Conservation (phyloP, 331 rosid species). For the Rosa hybrid region DNA sequence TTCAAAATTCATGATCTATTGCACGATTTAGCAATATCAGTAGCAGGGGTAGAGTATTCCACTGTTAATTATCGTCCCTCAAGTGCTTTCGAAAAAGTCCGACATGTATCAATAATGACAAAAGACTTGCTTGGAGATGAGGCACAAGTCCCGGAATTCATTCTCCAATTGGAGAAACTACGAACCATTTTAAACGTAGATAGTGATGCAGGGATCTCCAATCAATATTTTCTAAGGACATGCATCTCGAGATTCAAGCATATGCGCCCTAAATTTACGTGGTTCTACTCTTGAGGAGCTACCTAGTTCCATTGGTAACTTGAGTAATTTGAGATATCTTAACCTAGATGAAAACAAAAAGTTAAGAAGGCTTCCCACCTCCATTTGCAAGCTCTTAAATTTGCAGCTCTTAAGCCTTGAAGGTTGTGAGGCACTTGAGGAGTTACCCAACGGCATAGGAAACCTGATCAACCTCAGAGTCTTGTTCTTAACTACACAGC, state of each 20-base stretch:
- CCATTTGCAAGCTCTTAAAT: not conserved
- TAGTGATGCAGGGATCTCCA: not conserved
- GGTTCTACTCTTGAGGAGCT: not conserved
- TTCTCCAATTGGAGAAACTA: not conserved
- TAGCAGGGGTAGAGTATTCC: not conserved
- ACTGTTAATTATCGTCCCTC: not conserved
- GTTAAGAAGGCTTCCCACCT: not conserved
- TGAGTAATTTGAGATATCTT: slow-evolving; percentile 7
- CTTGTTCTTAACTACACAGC: not conserved
- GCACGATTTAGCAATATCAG: not conserved
- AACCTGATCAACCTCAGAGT: not conserved
- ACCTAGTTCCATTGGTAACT: not conserved
- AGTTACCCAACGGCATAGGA: slow-evolving; percentile 14
- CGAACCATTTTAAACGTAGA: not conserved
- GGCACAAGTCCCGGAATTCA: not conserved
- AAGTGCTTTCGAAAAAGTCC: not conserved
- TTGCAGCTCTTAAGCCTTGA: slow-evolving; percentile 3
- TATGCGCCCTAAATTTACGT: not conserved
- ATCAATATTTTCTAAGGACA: not conserved
- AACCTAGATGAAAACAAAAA: not conserved
- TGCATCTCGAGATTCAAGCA: not conserved
- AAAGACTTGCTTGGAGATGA: not conserved
- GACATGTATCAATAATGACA: not conserved
- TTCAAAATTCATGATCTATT: not conserved
- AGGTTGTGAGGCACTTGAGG: not conserved